Evolutionary conservation across 2,329 filamentous ascomycete species (phyloP).

Genomic region (Bretziella fagacearum): DNA sequence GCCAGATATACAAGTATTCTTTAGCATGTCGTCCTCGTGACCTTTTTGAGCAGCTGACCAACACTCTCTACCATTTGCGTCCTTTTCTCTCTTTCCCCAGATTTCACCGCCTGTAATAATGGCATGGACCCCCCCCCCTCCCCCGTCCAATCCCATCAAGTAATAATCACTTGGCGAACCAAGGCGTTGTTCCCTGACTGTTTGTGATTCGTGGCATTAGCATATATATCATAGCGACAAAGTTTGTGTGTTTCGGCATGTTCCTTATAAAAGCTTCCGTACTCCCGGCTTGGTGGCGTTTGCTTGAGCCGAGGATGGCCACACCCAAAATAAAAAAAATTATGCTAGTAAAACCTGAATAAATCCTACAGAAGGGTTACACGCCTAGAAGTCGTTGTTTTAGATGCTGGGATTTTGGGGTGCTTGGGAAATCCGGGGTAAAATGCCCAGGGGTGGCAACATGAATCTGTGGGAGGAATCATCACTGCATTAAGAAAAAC

Average conservation of each 20-base stretch:
- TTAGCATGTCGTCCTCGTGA: not conserved
- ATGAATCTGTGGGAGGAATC: not conserved
- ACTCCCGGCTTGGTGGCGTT: not conserved
- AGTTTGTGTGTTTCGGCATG: not conserved
- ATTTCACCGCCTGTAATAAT: too few species aligned
- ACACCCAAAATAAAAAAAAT: not conserved
- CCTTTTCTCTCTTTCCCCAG: too few species aligned
- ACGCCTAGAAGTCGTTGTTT: too few species aligned
- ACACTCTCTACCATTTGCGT: not conserved
- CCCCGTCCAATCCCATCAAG: too few species aligned
- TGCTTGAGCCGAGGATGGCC: conserved; percentile 1
- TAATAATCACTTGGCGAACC: too few species aligned
- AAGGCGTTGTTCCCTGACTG: too few species aligned
- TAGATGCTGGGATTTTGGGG: not conserved
- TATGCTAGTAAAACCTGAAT: too few species aligned
- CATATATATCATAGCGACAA: not conserved
- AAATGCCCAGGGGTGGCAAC: not conserved
- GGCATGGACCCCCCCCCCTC: too few species aligned
- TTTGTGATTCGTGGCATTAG: too few species aligned
- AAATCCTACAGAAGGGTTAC: too few species aligned
- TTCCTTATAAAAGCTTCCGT: not conserved
- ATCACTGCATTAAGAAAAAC: not conserved
- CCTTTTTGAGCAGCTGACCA: not conserved
- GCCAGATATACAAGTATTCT: too few species aligned
- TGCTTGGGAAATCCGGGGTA: not conserved